Evolutionary conservation across 768 basidiomycete genomes (phyloP), one percentile per base, ranked within the genome.

Genomic region (Dendrothele bispora): DNA sequence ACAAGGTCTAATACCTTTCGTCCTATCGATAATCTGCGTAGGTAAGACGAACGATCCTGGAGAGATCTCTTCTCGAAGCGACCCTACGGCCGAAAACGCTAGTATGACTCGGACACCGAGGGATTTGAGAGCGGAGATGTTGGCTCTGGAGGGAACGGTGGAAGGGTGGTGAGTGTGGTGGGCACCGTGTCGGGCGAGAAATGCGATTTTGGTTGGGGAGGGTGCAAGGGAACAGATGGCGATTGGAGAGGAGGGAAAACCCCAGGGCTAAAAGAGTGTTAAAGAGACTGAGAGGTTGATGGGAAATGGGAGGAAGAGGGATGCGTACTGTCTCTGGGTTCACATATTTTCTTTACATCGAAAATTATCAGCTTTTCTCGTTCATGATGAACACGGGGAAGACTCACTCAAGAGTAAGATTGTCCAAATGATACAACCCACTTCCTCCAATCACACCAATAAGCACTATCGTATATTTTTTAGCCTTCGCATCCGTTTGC

Each of bases 21-120:
- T 98, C 44, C 95, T 81, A 66, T 98, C 95, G 65, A 98, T 98
- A 71, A 98, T 88, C 67, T 98, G 95, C 27, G 78, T 75, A 2
- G 95, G 94, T 35, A 98, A 80, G 43, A 81, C 75, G 65, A 98
- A 93, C 51, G 92, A 83, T 21, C 95, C 94, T 0, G 94, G 94
- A 26, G 82, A 65, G 66, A 98, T 91, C 59, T 97, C 93, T 64
- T 99, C 95, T 35, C 92, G 81, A 10, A 99, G 78, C 7, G 91
- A 94, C 22, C 95, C 95, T 37, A 98, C 95, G 15, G 95, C 95
- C 29, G 88, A 90, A 77, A 98, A 98, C 6, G 94, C 93, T 55
- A 98, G 74, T 62, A 98, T 82, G 40, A 84, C 90, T 54, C 85
- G 81, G 7, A 93, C 89, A 34, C 95, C 95, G 55, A 98, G 77